Base-by-base conservation (phyloP, 164 flowering plant species). In the Houttuynia cordata region DNA sequence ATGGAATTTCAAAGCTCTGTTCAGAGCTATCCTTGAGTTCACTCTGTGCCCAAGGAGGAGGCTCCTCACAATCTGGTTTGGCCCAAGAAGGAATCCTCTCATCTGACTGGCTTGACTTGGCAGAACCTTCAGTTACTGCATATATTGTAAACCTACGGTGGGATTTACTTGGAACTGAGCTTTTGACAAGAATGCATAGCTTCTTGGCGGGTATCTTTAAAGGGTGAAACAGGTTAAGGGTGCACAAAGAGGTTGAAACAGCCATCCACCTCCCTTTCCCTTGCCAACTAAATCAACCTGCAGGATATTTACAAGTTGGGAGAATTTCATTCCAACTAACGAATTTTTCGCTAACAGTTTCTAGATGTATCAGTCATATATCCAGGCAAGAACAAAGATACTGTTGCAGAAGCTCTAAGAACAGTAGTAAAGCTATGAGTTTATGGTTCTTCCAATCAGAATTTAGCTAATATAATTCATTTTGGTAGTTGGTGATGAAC, bases 41-140 rank as follows among this genome's bases (percentile, higher is more conserved):
- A 53, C 66, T 76, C 23, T 67, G 73, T 61, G 94, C 98, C 98
- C 98, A 89, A 56, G 98, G 98, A 18, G 98, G 98, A 12, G 86
- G 87, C 70, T 85, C 94, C 0, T 80, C 87, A 0, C 96, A 79
- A 68, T 82, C 91, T 8, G 91, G 86, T 66, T 58, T 74, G 30
- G 96, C 98, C 98, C 97, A 93, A 7, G 88, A 76, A 14, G 97
- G 98, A 56, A 83, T 61, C 42, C 67, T 74, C 64, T 88, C 96
- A 62, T 86, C 97, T 4, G 96, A 76, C 52, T 85, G 67, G 60
- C 77, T 76, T 15, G 90, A 74, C 59, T 79, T 80, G 10, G 81
- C 74, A 7, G 89, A 85, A 55, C 82, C 83, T 71, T 85, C 68
- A 6, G 85, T 82, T n/a, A 66, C 76, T 51, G 87, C 86, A 59